Base-by-base conservation (phyloP, 1,284 basidiomycete species). In the Agroathelia rolfsii region DNA sequence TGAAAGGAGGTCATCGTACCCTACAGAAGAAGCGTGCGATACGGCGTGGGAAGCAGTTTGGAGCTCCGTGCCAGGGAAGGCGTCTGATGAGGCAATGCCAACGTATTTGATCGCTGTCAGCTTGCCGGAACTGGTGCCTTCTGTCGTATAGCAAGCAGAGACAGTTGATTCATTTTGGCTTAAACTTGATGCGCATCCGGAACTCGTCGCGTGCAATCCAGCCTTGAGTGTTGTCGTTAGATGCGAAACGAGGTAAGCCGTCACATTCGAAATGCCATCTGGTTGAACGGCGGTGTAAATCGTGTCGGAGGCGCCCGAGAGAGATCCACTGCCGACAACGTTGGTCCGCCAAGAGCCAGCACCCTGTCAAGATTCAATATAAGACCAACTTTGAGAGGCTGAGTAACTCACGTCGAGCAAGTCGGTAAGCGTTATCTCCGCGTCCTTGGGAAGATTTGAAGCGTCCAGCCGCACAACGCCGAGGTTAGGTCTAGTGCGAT, bases 381-480 rank as follows among this genome's bases (percentile, higher is more conserved):
- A n/a, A 8, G 22, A n/a, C n/a, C 8, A 8, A 24, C 22, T 24
- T 24, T 8, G 8, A 24, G 22, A 24, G n/a, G 22, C 22, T 8
- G n/a, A 24, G 22, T n/a, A n/a, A 24, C 22, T 24, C 22, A 24
- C 22, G 20, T 32, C 30, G 5, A 32, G 30, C 11, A 32, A 18
- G 20, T 32, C 30, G 4, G 30, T 32, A 20, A 32, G 11, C 5
- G 30, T 32, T 10, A 32, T 22, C n/a, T 5, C 17, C 15, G 20
- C 18, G 30, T 16, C 30, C 6, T n/a, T 6, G n/a, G 20, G 30
- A 5, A 20, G 11, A 7, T n/a, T 22, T 8, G 8, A 8, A 17
- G 24, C 14, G 20, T 32, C 30, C 19, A 32, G 30, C 10, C 30
- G 30, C 6, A 32, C 30, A 13, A 32, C 11, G n/a, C 30, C 30